These are phyloP conservation scores for Aurantiochytrium sp. DNA, from an alignment of 108 stramenopile species.

Conservation along the genomic window DNA sequence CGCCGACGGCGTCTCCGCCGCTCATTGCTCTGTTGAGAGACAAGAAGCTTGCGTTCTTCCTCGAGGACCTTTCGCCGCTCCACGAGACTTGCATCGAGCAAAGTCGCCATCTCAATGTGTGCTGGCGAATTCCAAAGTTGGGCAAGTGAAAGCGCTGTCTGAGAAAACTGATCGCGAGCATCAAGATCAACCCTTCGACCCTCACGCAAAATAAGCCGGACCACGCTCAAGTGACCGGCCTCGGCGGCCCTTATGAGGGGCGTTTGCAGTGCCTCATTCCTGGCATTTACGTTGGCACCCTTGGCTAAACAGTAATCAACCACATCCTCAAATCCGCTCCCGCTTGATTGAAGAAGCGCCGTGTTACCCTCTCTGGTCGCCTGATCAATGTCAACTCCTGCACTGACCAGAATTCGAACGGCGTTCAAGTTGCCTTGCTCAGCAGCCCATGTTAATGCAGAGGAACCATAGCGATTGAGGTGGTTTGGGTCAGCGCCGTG, in stretches of 20 bases:
- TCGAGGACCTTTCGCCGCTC: neutral
- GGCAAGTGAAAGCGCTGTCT: neutral
- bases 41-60: neutral
- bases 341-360: neutral
- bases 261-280: neutral
- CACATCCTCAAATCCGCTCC: neutral
- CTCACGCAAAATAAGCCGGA: neutral
- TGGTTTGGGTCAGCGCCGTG: neutral
- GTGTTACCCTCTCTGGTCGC: neutral
- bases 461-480: neutral
- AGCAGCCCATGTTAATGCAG: neutral
- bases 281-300: neutral
- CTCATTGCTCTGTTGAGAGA: neutral
- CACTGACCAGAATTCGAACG: neutral
- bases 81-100: neutral
- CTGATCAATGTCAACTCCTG: neutral
- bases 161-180: neutral
- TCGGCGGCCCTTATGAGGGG: neutral
- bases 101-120: neutral
- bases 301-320: neutral
- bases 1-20: neutral
- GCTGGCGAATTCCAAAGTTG: neutral
- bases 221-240: neutral
- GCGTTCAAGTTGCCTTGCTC: neutral
- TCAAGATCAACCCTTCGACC: neutral